Evolutionary conservation across 177 flowering plant genomes (phyloP).

Genomic region (Tripterygium wilfordii): DNA sequence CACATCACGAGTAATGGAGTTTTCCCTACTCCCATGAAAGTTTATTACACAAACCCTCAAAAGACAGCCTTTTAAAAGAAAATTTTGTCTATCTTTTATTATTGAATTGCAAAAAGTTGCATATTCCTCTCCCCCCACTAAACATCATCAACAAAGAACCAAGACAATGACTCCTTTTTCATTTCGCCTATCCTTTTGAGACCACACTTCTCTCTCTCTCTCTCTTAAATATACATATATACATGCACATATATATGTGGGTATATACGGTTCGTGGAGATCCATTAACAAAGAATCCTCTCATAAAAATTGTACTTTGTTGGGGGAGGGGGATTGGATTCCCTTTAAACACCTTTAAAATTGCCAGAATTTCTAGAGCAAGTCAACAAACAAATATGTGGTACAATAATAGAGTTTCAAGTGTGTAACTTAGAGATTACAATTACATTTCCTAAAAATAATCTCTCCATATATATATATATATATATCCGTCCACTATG

Average conservation of each 20-base stretch:
- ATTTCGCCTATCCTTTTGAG: background rate
- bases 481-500: no score
- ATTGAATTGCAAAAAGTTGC: constrained; percentile 26
- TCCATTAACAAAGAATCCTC: constrained; percentile 4
- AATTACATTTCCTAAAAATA: constrained; percentile 4
- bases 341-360: background rate
- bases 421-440: no score
- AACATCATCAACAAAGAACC: constrained; percentile 37
- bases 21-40: constrained; percentile 23
- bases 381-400: no score
- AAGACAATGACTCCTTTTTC: constrained; percentile 12
- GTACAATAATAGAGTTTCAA: no score
- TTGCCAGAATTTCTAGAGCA: background rate
- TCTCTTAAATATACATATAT: no score
- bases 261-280: constrained; percentile 1
- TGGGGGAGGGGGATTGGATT: background rate
- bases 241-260: background rate
- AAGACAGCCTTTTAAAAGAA: constrained; percentile 32
- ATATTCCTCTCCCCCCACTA: constrained; percentile 43
- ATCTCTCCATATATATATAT: constrained; percentile 13
- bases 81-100: constrained; percentile 28
- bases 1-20: background rate
- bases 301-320: background rate
- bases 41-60: constrained; percentile 20
- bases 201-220: background rate